Base-by-base conservation (phyloP, 148 eudicot species). In the Euryodendron excelsum region DNA sequence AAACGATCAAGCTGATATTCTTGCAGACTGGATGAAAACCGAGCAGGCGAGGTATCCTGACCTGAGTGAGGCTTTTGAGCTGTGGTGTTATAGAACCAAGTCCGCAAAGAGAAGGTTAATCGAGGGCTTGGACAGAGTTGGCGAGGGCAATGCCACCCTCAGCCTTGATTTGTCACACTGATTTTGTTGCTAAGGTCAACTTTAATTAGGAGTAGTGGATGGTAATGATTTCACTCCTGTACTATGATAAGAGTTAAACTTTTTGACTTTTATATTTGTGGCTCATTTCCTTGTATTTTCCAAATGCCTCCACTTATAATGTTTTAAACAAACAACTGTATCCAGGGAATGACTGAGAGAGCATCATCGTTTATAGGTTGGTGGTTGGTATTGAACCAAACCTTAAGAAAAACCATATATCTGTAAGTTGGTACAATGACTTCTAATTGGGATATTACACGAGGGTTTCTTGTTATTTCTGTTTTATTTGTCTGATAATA, bases 81-180 rank as follows among this genome's bases (percentile, higher is more conserved):
- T 93, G 20, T 93, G 98, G 98, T 93, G 98, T 82, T 91, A 90
- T 75, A 78, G 98, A 79, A 86, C 96, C 28, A 93, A 93, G 84
- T 90, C 96, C 37, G 91, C 96, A 20, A 91, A 88, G 83, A 87
- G 98, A 82, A 89, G 98, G 74, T 80, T 93, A 78, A 67, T 84
- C 0, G 88, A 85, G 69, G 90, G 95, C 50, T 60, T 85, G 44
- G 88, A 86, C 64, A 69, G 74, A 72, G 89, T 79, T 58, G 45
- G 47, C 15, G 34, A 67, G 11, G 82, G 84, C 63, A 80, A 79
- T 73, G 80, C 84, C 74, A 76, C 90, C 20, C 74, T 85, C 59
- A 85, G 84, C 78, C 86, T 88, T 77, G 84, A 89, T 82, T 74
- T 84, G 65, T 87, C 87, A n/a, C 76, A 68, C 55, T 85, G 79